Base-by-base conservation (phyloP, 208 protist genomes). In the Balamuthia mandrillaris region DNA sequence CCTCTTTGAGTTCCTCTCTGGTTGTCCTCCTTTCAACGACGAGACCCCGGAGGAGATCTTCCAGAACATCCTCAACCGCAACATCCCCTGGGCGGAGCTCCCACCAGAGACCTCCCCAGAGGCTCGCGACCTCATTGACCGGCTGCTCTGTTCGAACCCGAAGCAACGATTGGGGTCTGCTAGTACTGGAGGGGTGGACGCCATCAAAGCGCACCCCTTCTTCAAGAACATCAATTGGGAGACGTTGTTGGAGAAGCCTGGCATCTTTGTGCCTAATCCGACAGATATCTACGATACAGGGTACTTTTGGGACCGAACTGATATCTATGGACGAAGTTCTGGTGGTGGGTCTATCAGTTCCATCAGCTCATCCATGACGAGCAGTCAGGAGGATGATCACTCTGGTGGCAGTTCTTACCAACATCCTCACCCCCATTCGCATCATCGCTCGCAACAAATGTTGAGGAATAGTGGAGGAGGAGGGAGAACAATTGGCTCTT, bases 171-270 rank as follows among this genome's bases (percentile, higher is more conserved):
- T 56, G 49, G 49, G 49, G 18, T 56, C 18, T 56, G 49, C 18
- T 24, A n/a, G 49, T 56, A 56, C 49, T 56, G 44, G 58, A 75
- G 87, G 78, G 37, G 85, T 77, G n/a, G 44, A 84, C 45, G 90
- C 92, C 44, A 54, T 93, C 31, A 93, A 93, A 77, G 44, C 56
- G 6, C 87, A 93, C 61, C 88, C 91, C 7, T 93, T 93, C 75
- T 93, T 93, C 61, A 21, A 9, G 3, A 56, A 39, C 29, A 84
- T 92, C 16, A 75, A 93, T 54, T 93, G 90, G 90, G 77, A 88
- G 24, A 93, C 72, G n/a, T 49, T 93, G 5, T 51, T 87, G 6
- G 51, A 79, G 33, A 68, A 86, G 51, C 68, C 72, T 3, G 61
- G 54, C 45, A 82, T 85, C 7, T 92, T 92, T 56, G 81, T 92